Evolutionary conservation across 164 flowering plant genomes (phyloP).

Genomic region (Aristolochia fimbriata): DNA sequence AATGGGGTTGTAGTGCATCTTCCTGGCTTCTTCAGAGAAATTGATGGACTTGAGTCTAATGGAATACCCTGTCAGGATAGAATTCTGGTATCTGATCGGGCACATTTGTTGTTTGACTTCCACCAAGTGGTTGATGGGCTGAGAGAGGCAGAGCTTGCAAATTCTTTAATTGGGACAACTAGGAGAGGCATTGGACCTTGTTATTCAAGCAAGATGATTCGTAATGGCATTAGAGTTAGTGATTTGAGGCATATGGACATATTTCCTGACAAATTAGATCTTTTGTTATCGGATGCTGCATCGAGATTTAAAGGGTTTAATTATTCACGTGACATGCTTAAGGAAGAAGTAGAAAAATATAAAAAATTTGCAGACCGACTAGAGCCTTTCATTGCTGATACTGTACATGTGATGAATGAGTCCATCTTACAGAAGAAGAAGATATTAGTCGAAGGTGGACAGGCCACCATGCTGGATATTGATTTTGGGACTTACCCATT

Average conservation of each 20-base stretch:
- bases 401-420: conserved; percentile 73
- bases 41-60: conserved; percentile 76
- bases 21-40: conserved; percentile 78
- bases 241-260: conserved; percentile 96
- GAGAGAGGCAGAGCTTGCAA: conserved; percentile 83
- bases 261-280: conserved; percentile 81
- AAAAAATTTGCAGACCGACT: conserved; percentile 78
- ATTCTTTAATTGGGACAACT: conserved; percentile 90
- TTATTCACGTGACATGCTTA: conserved; percentile 56
- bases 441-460: conserved; percentile 97
- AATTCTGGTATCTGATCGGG: conserved; percentile 88
- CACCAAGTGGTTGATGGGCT: conserved; percentile 87
- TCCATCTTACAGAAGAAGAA: conserved; percentile 63
- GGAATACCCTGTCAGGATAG: conserved; percentile 84
- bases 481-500: conserved; percentile 97
- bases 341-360: conserved; percentile 75
- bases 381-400: conserved; percentile 85
- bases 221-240: conserved; percentile 87
- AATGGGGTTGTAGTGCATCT: conserved; percentile 96
- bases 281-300: conserved; percentile 76
- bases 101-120: conserved; percentile 85
- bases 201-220: conserved; percentile 77
- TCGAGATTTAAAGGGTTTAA: conserved; percentile 60
- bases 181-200: conserved; percentile 93
- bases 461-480: conserved; percentile 96